These are phyloP conservation scores for Lyophyllum atratum DNA, from an alignment of 768 basidiomycete genomes.

Conservation along the genomic window DNA sequence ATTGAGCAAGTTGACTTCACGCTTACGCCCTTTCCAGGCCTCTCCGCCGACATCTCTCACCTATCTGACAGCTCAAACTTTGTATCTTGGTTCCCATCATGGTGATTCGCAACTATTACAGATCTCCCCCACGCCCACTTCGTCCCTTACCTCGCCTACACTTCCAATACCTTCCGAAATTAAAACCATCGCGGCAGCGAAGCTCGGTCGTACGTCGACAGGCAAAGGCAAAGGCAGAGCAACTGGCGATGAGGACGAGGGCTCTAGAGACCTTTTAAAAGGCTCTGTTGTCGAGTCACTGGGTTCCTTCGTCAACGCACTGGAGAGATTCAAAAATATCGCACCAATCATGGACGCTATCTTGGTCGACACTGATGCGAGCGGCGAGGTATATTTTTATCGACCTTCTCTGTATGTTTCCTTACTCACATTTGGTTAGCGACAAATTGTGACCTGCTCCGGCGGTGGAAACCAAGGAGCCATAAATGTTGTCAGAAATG, in stretches of 20 bases:
- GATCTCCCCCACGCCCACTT: constrained; percentile 51
- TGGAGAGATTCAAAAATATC: constrained; percentile 73
- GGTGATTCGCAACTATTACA: constrained; percentile 80
- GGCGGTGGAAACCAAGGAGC: constrained; percentile 79
- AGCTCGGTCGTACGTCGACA: constrained; percentile 28
- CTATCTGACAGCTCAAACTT: constrained; percentile 65
- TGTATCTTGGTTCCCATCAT: constrained; percentile 81
- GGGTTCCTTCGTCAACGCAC: constrained; percentile 59
- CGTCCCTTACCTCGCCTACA: constrained; percentile 40
- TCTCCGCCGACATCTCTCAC: constrained; percentile 73
- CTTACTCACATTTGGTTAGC: constrained; percentile 35
- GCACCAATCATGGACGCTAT: constrained; percentile 83
- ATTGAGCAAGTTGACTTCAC: background rate
- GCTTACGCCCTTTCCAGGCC: constrained; percentile 42
- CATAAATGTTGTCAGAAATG: constrained; percentile 75
- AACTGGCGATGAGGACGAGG: constrained; percentile 35
- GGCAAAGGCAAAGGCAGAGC: constrained; percentile 42
- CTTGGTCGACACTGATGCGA: constrained; percentile 71
- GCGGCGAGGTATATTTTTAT: constrained; percentile 58
- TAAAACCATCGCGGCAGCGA: constrained; percentile 37
- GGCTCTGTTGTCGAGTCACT: constrained; percentile 52
- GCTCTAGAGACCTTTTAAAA: constrained; percentile 25
- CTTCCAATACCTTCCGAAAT: constrained; percentile 55
- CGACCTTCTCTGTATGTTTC: background rate
- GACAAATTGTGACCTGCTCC: constrained; percentile 85